Evolutionary conservation across 768 basidiomycete genomes (phyloP).

Genomic region (Pleurotus salmoneostramineus): DNA sequence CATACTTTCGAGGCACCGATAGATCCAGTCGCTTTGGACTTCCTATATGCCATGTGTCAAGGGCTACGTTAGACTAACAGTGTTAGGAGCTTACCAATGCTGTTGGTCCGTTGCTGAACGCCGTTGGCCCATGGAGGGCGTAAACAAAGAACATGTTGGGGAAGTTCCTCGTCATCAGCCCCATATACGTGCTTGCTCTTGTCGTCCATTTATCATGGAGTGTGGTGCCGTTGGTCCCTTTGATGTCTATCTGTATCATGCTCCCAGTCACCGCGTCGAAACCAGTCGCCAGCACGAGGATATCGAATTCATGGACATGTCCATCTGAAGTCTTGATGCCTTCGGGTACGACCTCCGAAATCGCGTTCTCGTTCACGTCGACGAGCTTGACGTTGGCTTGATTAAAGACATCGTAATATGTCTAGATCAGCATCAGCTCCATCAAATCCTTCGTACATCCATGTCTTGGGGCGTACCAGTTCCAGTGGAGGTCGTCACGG

Average conservation of each 20-base stretch:
- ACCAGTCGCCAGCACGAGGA: conserved; percentile 9
- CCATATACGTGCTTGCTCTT: conserved; percentile 11
- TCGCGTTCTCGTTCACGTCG: conserved; percentile 13
- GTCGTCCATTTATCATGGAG: conserved; percentile 14
- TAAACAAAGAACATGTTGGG: conserved; percentile 16
- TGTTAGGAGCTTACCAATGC: conserved; percentile 11
- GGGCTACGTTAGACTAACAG: neutral
- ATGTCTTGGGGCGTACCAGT: too few species aligned
- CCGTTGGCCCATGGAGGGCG: conserved; percentile 14
- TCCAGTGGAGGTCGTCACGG: conserved; percentile 19
- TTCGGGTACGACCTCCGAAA: conserved; percentile 9
- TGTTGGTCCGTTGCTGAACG: conserved; percentile 12
- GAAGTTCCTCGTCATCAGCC: conserved; percentile 9
- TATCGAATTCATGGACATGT: conserved; percentile 12
- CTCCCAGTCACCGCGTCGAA: conserved; percentile 13
- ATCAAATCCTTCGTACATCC: too few species aligned
- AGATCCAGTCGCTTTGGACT: conserved; percentile 15
- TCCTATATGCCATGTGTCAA: conserved; percentile 9
- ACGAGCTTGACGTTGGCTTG: conserved; percentile 14
- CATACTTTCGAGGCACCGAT: conserved; percentile 9
- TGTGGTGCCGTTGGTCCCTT: conserved; percentile 10
- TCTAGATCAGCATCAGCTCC: too few species aligned
- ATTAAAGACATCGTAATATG: conserved; percentile 10
- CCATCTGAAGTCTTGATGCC: conserved; percentile 12
- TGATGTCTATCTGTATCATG: conserved; percentile 13